Base-by-base conservation (phyloP, 106 monocot genomes). In the Vanilla planifolia region DNA sequence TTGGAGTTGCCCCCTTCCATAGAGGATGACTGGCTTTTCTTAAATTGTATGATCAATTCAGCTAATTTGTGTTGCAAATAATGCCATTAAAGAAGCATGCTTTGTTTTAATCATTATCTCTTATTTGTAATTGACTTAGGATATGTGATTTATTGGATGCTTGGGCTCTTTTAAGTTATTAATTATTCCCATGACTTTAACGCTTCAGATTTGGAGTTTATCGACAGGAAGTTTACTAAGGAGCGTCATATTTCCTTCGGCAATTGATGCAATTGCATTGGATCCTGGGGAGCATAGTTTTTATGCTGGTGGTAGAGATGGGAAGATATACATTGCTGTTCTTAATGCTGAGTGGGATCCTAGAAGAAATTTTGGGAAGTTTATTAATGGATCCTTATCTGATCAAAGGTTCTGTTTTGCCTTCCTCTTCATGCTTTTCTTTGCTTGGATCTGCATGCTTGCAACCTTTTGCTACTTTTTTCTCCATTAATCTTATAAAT, bases 251-350 rank as follows among this genome's bases (percentile, higher is more conserved):
- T 86, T 90, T 67, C 89, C 86, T 57, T 70, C 73, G 6, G 66
- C 77, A 13, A 70, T 83, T 52, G 68, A 84, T 72, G 78, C 90
- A 24, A 51, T 96, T 58, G 75, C 81, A 26, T 44, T 96, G 56
- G 87, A 96, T 72, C 90, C 86, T 20, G 76, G 68, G 43, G 84
- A 90, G 58, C 71, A 81, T 65, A 47, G 43, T 46, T 90, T 87
- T 68, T 96, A 86, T 81, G 95, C 86, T 70, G 86, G 84, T 67
- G 63, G 84, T 55, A 77, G 72, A 77, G 95, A 96, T 80, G 86
- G 95, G 17, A 90, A 87, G 37, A 87, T 96, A 67, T 91, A 96
- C 66, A 64, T 90, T 62, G 80, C 76, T 45, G 81, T 81, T 45
- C 78, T 96, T 65, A 81, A 66, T 77, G 84, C 75, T 67, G 76